phyloP scores from a whole-genome alignment of 495 filamentous ascomycete species.

The Parathielavia appendiculata region DNA sequence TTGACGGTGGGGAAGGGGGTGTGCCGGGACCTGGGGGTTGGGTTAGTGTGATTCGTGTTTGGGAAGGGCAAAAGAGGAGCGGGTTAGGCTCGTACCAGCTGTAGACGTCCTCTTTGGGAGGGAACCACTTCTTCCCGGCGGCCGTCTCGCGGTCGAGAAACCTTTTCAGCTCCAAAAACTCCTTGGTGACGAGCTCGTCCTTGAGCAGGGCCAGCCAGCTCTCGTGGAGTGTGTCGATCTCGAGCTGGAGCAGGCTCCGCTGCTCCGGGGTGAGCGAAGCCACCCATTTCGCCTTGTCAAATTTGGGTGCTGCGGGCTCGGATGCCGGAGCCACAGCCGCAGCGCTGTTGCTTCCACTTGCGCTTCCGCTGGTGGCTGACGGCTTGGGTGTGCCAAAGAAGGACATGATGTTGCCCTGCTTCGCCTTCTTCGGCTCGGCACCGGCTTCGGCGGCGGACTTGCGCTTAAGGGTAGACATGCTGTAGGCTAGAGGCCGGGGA shows the following conservation, averaged over 20 bases:
- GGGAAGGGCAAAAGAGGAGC: neutral
- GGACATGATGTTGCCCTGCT: slow-evolving; percentile 51
- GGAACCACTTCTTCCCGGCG: slow-evolving; percentile 71
- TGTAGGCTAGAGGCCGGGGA: slow-evolving; percentile 3
- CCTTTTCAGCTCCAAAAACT: slow-evolving; percentile 80
- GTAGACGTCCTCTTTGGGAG: slow-evolving; percentile 85
- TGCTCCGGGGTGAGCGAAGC: slow-evolving; percentile 73
- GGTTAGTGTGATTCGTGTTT: neutral
- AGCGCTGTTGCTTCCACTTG: neutral
- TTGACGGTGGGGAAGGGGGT: slow-evolving; percentile 85
- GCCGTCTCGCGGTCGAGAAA: slow-evolving; percentile 78
- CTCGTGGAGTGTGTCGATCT: slow-evolving; percentile 86
- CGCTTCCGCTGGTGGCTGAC: slow-evolving; percentile 27
- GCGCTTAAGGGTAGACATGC: slow-evolving; percentile 58
- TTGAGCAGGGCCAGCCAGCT: slow-evolving; percentile 86
- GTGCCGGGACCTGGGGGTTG: slow-evolving; percentile 65
- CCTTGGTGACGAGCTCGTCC: slow-evolving; percentile 67
- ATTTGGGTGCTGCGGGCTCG: slow-evolving; percentile 46
- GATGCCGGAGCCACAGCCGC: slow-evolving; percentile 17
- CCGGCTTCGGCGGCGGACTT: slow-evolving; percentile 53
- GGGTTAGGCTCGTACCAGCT: slow-evolving; percentile 59
- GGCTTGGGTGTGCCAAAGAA: slow-evolving; percentile 49
- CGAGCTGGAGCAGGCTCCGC: slow-evolving; percentile 71
- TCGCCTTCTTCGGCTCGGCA: slow-evolving; percentile 64
- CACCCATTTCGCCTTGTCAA: slow-evolving; percentile 86